Conservation (phyloP, 1,284 basidiomycete genomes). For the Cutaneotrichosporon dermatis region DNA sequence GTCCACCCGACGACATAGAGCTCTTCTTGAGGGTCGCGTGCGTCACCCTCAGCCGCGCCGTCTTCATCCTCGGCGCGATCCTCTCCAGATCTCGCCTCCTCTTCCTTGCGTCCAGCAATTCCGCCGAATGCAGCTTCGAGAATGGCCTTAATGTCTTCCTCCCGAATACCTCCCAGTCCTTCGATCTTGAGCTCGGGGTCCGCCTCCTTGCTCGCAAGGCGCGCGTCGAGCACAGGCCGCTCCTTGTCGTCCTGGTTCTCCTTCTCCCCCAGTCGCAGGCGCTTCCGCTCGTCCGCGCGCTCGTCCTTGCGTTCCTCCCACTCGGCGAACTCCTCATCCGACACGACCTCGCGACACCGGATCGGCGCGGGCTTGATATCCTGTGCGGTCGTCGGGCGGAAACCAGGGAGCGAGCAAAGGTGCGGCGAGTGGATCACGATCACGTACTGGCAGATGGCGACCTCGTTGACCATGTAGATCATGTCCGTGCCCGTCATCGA, state of each 20-base stretch:
- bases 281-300: background rate
- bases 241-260: background rate
- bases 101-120: background rate
- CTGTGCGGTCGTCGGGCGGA: slow-evolving; percentile 59
- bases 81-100: background rate
- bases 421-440: slow-evolving; percentile 88
- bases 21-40: background rate
- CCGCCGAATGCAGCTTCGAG: slow-evolving; percentile 2
- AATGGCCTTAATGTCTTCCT: background rate
- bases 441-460: slow-evolving; percentile 81
- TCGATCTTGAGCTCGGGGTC: background rate
- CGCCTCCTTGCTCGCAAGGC: background rate
- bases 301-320: slow-evolving; percentile 16
- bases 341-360: slow-evolving; percentile 42
- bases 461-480: slow-evolving; percentile 85
- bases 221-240: background rate
- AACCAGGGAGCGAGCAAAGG: slow-evolving; percentile 83
- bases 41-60: slow-evolving; percentile 9
- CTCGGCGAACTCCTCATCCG: slow-evolving; percentile 33
- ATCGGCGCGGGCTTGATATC: slow-evolving; percentile 39
- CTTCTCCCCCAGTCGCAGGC: background rate
- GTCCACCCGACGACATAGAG: slow-evolving; percentile 1
- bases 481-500: slow-evolving; percentile 74
- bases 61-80: slow-evolving; percentile 8
- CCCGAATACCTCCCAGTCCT: background rate